Evolutionary conservation across 2,329 filamentous ascomycete species (phyloP), one percentile per base, ranked within the genome.

Genomic region (Cladorrhinum sp.): DNA sequence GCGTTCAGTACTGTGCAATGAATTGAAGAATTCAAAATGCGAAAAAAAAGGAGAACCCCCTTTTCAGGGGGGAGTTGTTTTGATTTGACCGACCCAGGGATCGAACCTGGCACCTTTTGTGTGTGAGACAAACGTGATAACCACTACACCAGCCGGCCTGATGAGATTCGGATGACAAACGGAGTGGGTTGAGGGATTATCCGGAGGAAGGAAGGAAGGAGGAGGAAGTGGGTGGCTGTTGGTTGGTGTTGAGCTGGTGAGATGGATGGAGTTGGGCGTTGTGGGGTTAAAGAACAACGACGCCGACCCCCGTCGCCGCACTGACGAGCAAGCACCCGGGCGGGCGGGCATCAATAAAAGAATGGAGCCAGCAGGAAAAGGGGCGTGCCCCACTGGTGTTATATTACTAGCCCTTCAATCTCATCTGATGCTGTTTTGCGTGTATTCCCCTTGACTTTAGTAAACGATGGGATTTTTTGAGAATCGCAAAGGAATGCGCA

Each of bases 51-150:
- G 27, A 60, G 62, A 64, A 62, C 20, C 36, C 12, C 22, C 52
- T 27, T 4, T 48, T 18, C 4, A 2, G n/a, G 13, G 20, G 36
- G n/a, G 23, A 49, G 18, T 36, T 36, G 9, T 16, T 10, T 32
- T 18, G 49, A 1, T 50, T 55, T 66, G 64, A 65, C 23, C 64
- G 61, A 63, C 63, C 61, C 64, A 63, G 61, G 64, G 64, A 63
- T 66, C 64, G 64, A 66, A 66, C 64, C 61, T 63, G 64, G 59
- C 61, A 65, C 64, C 64, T 66, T 65, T 62, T 64, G 63, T 60
- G 64, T 63, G 64, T 66, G 64, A 66, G 61, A 60, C 63, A 64
- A 62, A 66, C 64, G 64, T 66, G 63, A 65, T 65, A 66, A 65
- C 61, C 63, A 66, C 64, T 66, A 66, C 62, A 66, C 64, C 64